Base-by-base conservation (phyloP, 306 rosid genomes). In the Hippophae rhamnoides region DNA sequence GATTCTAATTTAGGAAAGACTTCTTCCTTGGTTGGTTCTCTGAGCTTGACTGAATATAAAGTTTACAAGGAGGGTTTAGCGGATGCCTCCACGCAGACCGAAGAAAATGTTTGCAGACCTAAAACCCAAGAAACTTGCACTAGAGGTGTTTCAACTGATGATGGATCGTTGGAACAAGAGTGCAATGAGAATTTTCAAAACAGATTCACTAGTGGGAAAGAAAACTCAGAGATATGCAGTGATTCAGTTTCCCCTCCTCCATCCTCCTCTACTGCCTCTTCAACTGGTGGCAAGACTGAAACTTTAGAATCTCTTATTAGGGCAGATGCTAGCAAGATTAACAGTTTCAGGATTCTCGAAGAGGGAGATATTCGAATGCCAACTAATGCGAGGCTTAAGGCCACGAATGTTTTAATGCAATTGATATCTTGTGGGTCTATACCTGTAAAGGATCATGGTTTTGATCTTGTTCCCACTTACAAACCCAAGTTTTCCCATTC, bases 71-170 rank as follows among this genome's bases (percentile, higher is more conserved):
- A 90, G 52, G 89, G 95, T 41, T 73, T 64, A 42, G 84, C 94
- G 25, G 86, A 90, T 77, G 97, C 97, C 65, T 81, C 94, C 2
- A 90, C 97, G 25, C 97, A 90, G 74, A 90, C 97, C 7, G 95
- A 90, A 65, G 97, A 84, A 64, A 69, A 74, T 58, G 63, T 56
- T 43, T 60, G 79, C 56, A 69, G 63, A 54, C 50, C 78, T 5
- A 72, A 73, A 73, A 13, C 66, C 43, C 82, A 66, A 44, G 80
- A 87, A 64, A 90, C 90, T 52, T 87, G 94, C 76, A 81, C 84
- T 10, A 79, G 94, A 71, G 97, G 94, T 64, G 89, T 90, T 63
- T 90, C 97, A 11, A 90, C 97, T 1, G 97, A 90, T 57, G 95
- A 87, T 51, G 80, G 78, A 8, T 69, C 87, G 7, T 9, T 76